These are phyloP conservation scores for Puccinia polysora DNA, from an alignment of 1,284 basidiomycete species.

Conservation along the genomic window DNA sequence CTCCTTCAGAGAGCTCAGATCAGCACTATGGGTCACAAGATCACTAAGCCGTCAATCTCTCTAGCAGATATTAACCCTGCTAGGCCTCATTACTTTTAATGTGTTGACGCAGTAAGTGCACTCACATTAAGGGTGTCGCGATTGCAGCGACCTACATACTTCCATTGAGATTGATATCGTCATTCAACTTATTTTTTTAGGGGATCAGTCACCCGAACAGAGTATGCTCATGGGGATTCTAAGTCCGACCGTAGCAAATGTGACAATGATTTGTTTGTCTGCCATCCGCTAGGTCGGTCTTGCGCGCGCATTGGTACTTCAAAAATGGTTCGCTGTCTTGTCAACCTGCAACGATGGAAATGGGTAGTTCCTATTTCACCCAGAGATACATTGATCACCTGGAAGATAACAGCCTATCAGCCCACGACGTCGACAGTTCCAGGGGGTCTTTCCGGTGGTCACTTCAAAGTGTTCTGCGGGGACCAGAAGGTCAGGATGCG, in stretches of 20 bases:
- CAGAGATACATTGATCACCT: not conserved
- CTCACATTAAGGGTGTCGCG: too few species aligned
- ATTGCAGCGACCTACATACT: too few species aligned
- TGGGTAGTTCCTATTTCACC: slow-evolving; percentile 18
- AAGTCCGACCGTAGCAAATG: not conserved
- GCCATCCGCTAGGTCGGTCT: not conserved
- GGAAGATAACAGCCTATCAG: not conserved
- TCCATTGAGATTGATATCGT: too few species aligned
- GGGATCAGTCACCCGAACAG: slow-evolving; percentile 14
- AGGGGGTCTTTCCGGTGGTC: slow-evolving; percentile 21
- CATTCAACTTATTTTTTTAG: slow-evolving; percentile 18
- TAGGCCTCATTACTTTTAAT: slow-evolving; percentile 9
- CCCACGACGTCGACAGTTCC: not conserved
- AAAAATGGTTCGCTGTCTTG: slow-evolving; percentile 12
- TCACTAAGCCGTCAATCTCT: not conserved
- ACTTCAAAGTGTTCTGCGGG: slow-evolving; percentile 15
- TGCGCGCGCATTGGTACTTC: slow-evolving; percentile 14
- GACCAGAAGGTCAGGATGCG: slow-evolving; percentile 20
- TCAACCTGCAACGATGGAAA: slow-evolving; percentile 15
- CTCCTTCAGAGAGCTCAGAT: not conserved
- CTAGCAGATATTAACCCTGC: not conserved
- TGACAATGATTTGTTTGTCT: not conserved
- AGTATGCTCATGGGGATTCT: not conserved
- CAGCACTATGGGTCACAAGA: not conserved
- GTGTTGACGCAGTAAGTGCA: slow-evolving; percentile 20